Conservation (phyloP, 1,284 basidiomycete genomes). For the Trichosporon ovoides region DNA sequence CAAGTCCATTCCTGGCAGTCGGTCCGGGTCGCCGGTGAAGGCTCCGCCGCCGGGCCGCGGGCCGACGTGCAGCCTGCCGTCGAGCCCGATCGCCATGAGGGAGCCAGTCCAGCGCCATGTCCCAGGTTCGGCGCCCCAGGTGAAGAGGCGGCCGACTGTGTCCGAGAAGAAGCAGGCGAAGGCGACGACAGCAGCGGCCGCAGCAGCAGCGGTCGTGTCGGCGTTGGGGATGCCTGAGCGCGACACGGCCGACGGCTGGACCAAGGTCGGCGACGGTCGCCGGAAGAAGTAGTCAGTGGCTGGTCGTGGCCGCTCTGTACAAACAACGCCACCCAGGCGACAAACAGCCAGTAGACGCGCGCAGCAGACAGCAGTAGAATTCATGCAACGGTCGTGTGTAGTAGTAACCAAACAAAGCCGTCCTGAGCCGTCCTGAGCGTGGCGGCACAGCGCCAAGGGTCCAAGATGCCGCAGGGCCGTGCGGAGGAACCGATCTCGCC, state of each 20-base stretch:
- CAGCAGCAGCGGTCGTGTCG: not conserved
- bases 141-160: not conserved
- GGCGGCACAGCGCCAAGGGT: too few species aligned
- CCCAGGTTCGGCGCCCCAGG: slow-evolving; percentile 10
- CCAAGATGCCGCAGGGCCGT: too few species aligned
- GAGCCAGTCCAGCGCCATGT: slow-evolving; percentile 5
- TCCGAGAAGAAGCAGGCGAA: slow-evolving; percentile 2
- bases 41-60: not conserved
- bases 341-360: too few species aligned
- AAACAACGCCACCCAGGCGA: not conserved
- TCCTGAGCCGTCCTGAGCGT: too few species aligned
- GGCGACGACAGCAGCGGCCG: not conserved
- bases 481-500: too few species aligned
- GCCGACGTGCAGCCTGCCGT: not conserved
- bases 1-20: not conserved
- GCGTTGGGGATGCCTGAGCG: not conserved
- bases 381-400: too few species aligned
- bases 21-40: not conserved
- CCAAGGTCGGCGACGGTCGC: slow-evolving; percentile 8
- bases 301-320: not conserved
- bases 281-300: slow-evolving; percentile 8
- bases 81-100: not conserved
- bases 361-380: too few species aligned
- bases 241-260: slow-evolving; percentile 10
- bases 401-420: too few species aligned